Percentiles rank a stretch among this genome's conserved stretches.
These are phyloP conservation scores for Eurotiales sp. DNA, from an alignment of 2,329 filamentous ascomycete genomes.

Conservation along the genomic window DNA sequence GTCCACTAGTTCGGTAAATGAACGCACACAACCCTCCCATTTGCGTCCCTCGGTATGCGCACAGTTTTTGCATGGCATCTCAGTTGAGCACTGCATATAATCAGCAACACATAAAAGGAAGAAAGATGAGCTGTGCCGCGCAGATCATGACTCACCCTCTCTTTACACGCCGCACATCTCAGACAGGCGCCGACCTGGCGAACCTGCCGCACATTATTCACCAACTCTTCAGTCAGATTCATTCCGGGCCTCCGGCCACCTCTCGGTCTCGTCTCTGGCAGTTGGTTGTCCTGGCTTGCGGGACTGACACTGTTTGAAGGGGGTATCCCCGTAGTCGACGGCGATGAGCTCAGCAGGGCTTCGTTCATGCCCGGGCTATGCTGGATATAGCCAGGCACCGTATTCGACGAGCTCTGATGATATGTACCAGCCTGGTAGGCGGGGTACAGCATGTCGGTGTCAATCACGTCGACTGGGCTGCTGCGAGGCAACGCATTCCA, in stretches of 20 bases:
- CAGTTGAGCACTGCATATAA: conserved; percentile 1
- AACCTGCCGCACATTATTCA: background rate
- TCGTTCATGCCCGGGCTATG: too few relatives aligned
- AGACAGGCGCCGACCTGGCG: conserved; percentile 8
- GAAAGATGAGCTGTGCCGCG: background rate
- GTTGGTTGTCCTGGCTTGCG: background rate
- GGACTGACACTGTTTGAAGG: background rate
- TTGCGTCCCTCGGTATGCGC: background rate
- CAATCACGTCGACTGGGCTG: too few relatives aligned
- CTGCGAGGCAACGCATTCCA: too few relatives aligned
- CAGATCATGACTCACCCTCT: conserved; percentile 4
- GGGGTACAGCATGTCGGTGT: too few relatives aligned
- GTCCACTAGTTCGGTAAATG: background rate
- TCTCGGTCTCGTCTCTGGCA: background rate
- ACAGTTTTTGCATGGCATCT: background rate
- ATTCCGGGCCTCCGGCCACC: background rate
- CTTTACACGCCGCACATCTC: conserved; percentile 1
- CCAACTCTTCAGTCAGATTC: background rate
- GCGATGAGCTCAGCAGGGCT: too few relatives aligned
- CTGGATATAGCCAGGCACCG: too few relatives aligned
- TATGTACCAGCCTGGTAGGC: too few relatives aligned
- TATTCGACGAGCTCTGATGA: background rate
- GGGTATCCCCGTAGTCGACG: background rate
- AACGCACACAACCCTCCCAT: conserved; percentile 12
- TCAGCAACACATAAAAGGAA: background rate